These are phyloP conservation scores for Aquilaria agallochum DNA, from an alignment of 441 rosid genomes.

Conservation along the genomic window DNA sequence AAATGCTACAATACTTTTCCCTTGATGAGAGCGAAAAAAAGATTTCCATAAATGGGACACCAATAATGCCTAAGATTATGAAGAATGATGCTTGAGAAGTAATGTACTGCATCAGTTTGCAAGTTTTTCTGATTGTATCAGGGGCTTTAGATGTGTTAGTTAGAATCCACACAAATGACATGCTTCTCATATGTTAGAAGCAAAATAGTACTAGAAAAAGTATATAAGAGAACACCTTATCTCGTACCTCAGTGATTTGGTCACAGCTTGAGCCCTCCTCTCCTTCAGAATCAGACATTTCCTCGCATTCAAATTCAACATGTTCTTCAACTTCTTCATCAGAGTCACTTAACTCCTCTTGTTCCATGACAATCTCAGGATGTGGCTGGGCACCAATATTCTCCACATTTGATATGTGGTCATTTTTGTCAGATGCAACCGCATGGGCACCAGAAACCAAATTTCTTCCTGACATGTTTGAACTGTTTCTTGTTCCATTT, in stretches of 20 bases:
- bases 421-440: conserved; percentile 26
- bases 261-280: conserved; percentile 62
- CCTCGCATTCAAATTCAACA: conserved; percentile 97
- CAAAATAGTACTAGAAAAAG: conserved; percentile 8
- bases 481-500: conserved; percentile 25
- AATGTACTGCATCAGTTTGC: too few relatives aligned
- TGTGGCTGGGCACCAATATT: conserved; percentile 53
- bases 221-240: conserved; percentile 42
- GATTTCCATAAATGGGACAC: conserved; percentile 5
- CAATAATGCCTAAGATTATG: background rate
- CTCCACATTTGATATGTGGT: conserved; percentile 30
- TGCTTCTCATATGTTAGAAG: conserved; percentile 8
- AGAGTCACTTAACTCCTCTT: conserved; percentile 96
- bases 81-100: background rate
- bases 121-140: too few relatives aligned
- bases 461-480: conserved; percentile 19
- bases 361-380: conserved; percentile 94
- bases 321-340: conserved; percentile 91
- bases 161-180: conserved; percentile 8
- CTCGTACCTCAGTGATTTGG: conserved; percentile 38
- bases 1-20: too few relatives aligned
- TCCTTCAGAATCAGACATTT: conserved; percentile 97
- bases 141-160: background rate
- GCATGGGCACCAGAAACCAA: conserved; percentile 28
- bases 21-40: background rate